phyloP scores from a whole-genome alignment of 495 filamentous ascomycete genomes.

The Talaromyces liani region DNA sequence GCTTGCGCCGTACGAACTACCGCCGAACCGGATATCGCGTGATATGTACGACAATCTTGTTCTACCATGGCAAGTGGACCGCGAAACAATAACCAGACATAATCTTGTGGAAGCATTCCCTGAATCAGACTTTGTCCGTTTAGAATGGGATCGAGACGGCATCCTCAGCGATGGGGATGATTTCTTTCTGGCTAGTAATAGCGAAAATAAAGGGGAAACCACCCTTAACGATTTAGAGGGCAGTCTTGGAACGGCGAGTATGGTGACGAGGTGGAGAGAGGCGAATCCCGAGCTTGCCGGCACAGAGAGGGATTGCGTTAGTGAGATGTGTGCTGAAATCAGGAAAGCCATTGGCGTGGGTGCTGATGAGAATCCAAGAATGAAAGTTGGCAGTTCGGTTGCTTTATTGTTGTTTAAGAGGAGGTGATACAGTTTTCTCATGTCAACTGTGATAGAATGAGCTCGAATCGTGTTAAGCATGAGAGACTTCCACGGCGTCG shows the following conservation, averaged over 20 bases:
- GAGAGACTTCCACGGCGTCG: no score
- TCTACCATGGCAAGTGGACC: constrained; percentile 39
- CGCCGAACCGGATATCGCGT: constrained; percentile 26
- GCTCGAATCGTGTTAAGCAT: no score
- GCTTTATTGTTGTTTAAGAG: constrained; percentile 18
- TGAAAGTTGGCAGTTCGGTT: constrained; percentile 12
- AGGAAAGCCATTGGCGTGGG: constrained; percentile 9
- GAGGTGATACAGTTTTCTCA: constrained; percentile 1
- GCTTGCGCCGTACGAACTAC: constrained; percentile 25
- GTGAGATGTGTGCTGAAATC: constrained; percentile 10
- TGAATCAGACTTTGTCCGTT: constrained; percentile 25
- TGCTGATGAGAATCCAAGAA: constrained; percentile 9
- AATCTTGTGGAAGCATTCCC: constrained; percentile 27
- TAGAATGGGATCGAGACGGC: constrained; percentile 30
- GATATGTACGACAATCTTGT: constrained; percentile 32
- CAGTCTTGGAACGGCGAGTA: constrained; percentile 27
- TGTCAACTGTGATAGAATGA: no score
- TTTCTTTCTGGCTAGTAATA: constrained; percentile 15
- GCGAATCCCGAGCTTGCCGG: constrained; percentile 26
- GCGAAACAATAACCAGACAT: background rate
- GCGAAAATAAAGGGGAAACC: constrained; percentile 6
- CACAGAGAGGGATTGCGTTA: constrained; percentile 16
- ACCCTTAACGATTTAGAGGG: constrained; percentile 19
- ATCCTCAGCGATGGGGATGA: constrained; percentile 15
- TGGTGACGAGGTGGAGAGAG: constrained; percentile 38